Evolutionary conservation across 306 rosid species (phyloP).

Genomic region (Purshia tridentata): DNA sequence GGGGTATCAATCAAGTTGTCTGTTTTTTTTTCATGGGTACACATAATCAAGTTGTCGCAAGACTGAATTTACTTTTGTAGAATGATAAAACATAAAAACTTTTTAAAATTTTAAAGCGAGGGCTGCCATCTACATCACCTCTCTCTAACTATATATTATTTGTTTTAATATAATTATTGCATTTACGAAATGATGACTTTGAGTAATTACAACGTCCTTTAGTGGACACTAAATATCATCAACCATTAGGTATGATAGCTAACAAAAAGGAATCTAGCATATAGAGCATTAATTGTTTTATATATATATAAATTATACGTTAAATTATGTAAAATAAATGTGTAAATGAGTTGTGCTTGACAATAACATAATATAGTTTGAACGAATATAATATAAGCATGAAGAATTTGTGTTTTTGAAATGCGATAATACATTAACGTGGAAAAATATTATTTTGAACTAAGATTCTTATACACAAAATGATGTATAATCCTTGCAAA

Average conservation of each 20-base stretch:
- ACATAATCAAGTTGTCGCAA: slow-evolving; percentile 12
- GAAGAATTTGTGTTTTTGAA: no score
- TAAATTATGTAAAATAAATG: no score
- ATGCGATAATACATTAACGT: no score
- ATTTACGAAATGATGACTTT: not conserved
- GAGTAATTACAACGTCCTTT: not conserved
- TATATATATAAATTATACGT: no score
- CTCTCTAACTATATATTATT: not conserved
- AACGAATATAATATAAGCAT: no score
- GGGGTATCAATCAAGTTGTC: slow-evolving; percentile 27
- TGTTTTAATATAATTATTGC: slow-evolving; percentile 2
- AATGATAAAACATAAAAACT: not conserved
- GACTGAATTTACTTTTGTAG: slow-evolving; percentile 6
- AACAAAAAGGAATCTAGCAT: not conserved
- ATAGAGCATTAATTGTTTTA: no score
- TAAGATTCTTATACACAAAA: no score
- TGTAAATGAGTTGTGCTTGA: no score
- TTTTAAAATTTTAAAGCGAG: not conserved
- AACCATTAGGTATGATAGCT: not conserved
- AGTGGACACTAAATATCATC: not conserved
- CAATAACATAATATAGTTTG: no score
- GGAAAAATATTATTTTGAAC: no score
- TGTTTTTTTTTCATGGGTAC: slow-evolving; percentile 1
- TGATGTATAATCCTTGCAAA: no score
- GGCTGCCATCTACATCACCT: slow-evolving; percentile 4